phyloP scores from a whole-genome alignment of 2,329 filamentous ascomycete species.

The Colletotrichum nymphaeae region DNA sequence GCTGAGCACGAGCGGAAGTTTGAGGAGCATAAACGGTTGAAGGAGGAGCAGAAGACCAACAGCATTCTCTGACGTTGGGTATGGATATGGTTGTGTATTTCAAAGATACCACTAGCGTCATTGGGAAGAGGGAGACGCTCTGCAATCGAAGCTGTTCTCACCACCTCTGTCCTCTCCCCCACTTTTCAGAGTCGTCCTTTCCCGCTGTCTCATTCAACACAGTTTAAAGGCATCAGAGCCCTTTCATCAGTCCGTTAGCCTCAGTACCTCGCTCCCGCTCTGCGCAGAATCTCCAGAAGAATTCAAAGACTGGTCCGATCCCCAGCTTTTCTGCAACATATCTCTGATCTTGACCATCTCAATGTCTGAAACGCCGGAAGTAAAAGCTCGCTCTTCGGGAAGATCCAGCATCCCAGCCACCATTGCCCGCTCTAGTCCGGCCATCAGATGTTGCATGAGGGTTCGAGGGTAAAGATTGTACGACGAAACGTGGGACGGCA shows the following conservation, averaged over 20 bases:
- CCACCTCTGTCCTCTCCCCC: no score
- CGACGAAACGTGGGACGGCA: no score
- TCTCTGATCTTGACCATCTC: no score
- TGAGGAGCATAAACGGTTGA: not conserved
- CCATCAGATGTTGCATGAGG: no score
- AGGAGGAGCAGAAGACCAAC: not conserved
- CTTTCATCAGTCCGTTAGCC: not conserved
- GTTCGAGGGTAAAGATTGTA: no score
- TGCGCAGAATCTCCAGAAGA: not conserved
- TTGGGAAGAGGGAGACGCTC: not conserved
- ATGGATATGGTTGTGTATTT: no score
- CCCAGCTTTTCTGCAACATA: no score
- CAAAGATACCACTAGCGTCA: not conserved
- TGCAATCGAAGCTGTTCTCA: not conserved
- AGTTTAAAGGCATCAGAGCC: not conserved
- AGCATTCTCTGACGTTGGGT: not conserved
- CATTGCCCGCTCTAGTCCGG: no score
- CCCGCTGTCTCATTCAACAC: not conserved
- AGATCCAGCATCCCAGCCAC: no score
- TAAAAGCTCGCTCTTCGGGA: no score
- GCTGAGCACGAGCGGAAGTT: conserved; percentile 7
- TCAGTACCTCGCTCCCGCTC: not conserved
- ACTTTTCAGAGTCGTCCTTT: not conserved
- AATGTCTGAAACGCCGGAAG: no score
- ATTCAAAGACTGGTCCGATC: no score